A percentile compares a stretch with the other conserved stretches of the same genome.
Evolutionary conservation across 2,329 filamentous ascomycete genomes (phyloP).

Genomic region (Aspergillus hiratsukae): DNA sequence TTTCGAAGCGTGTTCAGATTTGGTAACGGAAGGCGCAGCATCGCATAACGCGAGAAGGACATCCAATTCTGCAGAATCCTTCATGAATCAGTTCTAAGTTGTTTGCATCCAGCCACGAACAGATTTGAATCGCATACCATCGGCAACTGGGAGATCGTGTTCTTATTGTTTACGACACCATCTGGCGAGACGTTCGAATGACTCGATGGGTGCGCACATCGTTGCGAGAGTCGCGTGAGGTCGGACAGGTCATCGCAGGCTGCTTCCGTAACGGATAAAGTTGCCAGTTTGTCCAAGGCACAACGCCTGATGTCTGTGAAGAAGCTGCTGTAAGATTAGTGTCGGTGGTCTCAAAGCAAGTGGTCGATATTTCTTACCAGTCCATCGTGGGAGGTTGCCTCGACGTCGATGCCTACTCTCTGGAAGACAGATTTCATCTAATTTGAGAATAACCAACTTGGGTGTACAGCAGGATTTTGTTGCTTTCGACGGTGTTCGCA

Average conservation of each 20-base stretch:
- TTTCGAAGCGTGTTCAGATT: conserved; percentile 67
- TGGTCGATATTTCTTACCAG: conserved; percentile 20
- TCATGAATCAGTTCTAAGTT: conserved; percentile 17
- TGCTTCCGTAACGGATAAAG: conserved; percentile 35
- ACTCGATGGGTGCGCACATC: conserved; percentile 22
- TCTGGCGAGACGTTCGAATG: conserved; percentile 30
- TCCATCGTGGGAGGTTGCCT: conserved; percentile 21
- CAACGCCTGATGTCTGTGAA: conserved; percentile 35
- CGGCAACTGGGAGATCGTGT: conserved; percentile 34
- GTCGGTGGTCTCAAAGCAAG: not conserved
- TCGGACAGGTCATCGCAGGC: conserved; percentile 27
- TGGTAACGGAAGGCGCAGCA: conserved; percentile 71
- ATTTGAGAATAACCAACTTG: not conserved
- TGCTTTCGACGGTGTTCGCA: not conserved
- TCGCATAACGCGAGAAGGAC: conserved; percentile 88
- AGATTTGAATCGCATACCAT: conserved; percentile 28
- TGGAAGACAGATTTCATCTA: not conserved
- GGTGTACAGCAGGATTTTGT: not conserved
- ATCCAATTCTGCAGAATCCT: conserved; percentile 88
- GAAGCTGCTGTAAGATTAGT: conserved; percentile 22
- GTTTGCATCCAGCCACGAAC: not conserved
- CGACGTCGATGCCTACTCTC: not conserved
- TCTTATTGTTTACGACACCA: conserved; percentile 33
- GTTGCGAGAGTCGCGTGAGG: conserved; percentile 33
- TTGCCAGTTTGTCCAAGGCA: conserved; percentile 43